Evolutionary conservation across 2,329 filamentous ascomycete species (phyloP).

Genomic region (Emericellopsis cladophorae): DNA sequence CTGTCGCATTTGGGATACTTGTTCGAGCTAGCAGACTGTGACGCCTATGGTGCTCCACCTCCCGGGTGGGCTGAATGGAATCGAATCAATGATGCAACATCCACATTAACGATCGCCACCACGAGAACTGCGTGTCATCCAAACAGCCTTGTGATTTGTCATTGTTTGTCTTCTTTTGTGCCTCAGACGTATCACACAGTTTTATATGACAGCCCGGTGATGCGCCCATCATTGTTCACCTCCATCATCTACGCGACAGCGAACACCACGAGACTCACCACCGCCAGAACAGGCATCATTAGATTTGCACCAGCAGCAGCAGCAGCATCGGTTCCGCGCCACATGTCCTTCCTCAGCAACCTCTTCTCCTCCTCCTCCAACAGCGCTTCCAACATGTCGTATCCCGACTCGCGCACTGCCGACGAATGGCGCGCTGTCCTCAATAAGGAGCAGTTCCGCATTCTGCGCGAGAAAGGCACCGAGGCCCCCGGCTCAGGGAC

Average conservation of each 20-base stretch:
- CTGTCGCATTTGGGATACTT: too few species aligned
- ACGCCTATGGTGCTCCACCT: too few species aligned
- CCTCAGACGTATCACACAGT: too few species aligned
- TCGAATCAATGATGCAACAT: too few species aligned
- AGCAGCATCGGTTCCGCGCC: constrained; percentile 16
- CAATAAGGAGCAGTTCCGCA: constrained; percentile 73
- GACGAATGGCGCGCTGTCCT: constrained; percentile 86
- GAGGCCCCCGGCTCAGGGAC: constrained; percentile 69
- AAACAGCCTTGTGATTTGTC: too few species aligned
- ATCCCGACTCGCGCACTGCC: constrained; percentile 67
- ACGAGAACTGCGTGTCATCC: too few species aligned
- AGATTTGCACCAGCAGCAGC: too few species aligned
- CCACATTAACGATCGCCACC: too few species aligned
- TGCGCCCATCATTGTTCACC: constrained; percentile 37
- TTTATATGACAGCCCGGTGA: constrained; percentile 9
- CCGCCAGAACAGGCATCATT: constrained; percentile 2
- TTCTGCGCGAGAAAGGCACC: constrained; percentile 86
- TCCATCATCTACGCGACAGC: constrained; percentile 34
- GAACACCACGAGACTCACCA: constrained; percentile 22
- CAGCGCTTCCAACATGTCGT: constrained; percentile 49
- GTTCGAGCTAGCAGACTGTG: too few species aligned
- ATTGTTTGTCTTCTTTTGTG: too few species aligned
- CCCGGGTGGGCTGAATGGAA: too few species aligned
- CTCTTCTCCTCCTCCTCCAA: constrained; percentile 53
- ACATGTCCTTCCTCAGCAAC: constrained; percentile 68